Evolutionary conservation across 306 rosid genomes (phyloP), one percentile per base, ranked within the genome.

Genomic region (Pachyrhizus erosus): DNA sequence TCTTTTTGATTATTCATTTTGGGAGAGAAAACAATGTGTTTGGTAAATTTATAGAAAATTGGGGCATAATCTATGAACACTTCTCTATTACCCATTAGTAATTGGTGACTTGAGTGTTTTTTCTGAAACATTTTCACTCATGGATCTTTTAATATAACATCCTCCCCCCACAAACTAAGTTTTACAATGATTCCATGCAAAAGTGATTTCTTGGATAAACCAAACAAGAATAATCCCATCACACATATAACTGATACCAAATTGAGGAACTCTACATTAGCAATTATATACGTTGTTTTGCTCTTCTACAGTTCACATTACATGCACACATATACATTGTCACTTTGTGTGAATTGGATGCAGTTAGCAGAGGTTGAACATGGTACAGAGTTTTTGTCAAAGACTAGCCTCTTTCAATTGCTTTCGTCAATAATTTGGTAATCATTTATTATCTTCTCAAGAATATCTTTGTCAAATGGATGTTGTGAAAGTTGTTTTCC

Each of bases 381-480:
- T 84, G 94, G 93, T 74, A 83, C 92, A 37, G 93, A 88, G 68
- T 92, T 92, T 74, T 82, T 89, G 88, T 90, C 96, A 4, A 89
- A 88, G 82, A 88, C 90, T 81, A 88, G 87, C 86, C 80, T 92
- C 86, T 86, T 92, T 88, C 96, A 87, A 45, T 87, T 89, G 45
- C 96, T 93, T 77, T 75, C 91, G 80, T 96, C 97, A 82, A 86
- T 88, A 29, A 92, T 93, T 80, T 90, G 96, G 99, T 96, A 83
- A 73, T 39, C 39, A 55, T 61, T 66, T 77, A 31, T 73, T 48
- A 64, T 57, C 52, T 58, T 52, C 34, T 74, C 14, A 3, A 70
- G 72, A 61, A 5, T 70, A 12, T 71, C 21, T 66, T 43, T 77
- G 48, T 58, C 31, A 29, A 21, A 31, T 64, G 79, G 45, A 42